A percentile compares a stretch with the other conserved stretches of the same genome.
These are phyloP conservation scores for Carallia brachiata DNA, from an alignment of 345 rosid genomes.

Conservation along the genomic window DNA sequence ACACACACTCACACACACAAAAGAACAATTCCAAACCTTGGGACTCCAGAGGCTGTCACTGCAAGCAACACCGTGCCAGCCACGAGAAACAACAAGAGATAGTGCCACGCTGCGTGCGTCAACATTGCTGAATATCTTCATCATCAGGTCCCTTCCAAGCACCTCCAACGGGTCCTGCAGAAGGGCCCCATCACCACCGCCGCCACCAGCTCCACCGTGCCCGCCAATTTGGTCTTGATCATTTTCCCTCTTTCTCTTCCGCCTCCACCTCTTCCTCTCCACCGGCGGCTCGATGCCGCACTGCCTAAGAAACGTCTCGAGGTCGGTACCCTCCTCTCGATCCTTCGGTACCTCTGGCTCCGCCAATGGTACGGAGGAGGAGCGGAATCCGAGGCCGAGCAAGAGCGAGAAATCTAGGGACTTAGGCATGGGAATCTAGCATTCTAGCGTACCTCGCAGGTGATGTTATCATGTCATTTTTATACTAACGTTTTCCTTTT, in stretches of 20 bases:
- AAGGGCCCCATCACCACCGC: constrained; percentile 1
- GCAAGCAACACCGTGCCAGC: constrained; percentile 53
- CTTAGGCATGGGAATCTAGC: too few relatives aligned
- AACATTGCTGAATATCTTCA: constrained; percentile 45
- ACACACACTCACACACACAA: neutral
- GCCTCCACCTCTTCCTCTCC: constrained; percentile 13
- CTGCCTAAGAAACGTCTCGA: neutral
- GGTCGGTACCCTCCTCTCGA: neutral
- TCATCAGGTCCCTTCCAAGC: constrained; percentile 51
- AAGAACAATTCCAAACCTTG: constrained; percentile 32
- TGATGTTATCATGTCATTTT: too few relatives aligned
- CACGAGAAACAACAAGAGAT: constrained; percentile 48
- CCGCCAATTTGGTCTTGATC: neutral
- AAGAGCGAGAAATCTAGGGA: neutral
- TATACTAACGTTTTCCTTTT: too few relatives aligned
- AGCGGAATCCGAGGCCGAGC: neutral
- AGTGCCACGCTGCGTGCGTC: constrained; percentile 73
- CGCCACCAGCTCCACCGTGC: constrained; percentile 8
- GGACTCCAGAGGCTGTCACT: constrained; percentile 47
- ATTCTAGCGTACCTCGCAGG: too few relatives aligned
- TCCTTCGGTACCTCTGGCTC: neutral
- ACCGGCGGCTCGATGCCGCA: neutral
- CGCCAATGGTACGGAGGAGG: neutral
- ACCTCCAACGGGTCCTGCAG: constrained; percentile 46
- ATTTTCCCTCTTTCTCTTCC: constrained; percentile 16